phyloP scores from a whole-genome alignment of 805 yeast genomes.

The Lachancea lanzarotensis region DNA sequence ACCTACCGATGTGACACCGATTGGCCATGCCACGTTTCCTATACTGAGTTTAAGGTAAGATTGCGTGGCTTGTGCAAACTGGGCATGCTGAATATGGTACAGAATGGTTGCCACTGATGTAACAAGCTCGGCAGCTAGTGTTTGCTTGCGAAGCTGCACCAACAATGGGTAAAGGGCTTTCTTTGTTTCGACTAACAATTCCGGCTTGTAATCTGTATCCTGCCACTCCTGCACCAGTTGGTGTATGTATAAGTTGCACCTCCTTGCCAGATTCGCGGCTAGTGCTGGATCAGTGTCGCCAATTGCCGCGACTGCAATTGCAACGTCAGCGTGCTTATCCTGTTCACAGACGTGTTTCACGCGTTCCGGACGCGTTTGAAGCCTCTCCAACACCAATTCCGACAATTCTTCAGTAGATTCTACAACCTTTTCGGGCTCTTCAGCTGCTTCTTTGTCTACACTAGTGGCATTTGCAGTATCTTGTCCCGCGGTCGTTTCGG shows the following conservation, averaged over 20 bases:
- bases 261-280: conserved; percentile 38
- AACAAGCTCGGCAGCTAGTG: conserved; percentile 37
- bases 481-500: not conserved
- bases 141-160: conserved; percentile 43
- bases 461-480: not conserved
- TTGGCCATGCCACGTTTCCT: conserved; percentile 91
- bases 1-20: conserved; percentile 73
- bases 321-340: conserved; percentile 13
- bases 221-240: conserved; percentile 36
- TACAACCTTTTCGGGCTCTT: not conserved
- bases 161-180: conserved; percentile 45
- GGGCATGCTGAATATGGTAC: conserved; percentile 49
- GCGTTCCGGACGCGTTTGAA: conserved; percentile 12
- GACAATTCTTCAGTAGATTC: not conserved
- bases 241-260: conserved; percentile 39
- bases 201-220: conserved; percentile 17
- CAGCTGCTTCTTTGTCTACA: not conserved
- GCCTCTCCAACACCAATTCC: conserved; percentile 1
- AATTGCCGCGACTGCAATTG: conserved; percentile 34
- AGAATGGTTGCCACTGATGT: conserved; percentile 55
- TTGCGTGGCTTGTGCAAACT: conserved; percentile 37
- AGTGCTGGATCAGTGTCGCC: conserved; percentile 43
- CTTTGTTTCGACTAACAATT: conserved; percentile 41
- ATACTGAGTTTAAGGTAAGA: conserved; percentile 69
- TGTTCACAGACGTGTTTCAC: conserved; percentile 9